Base-by-base conservation (phyloP, 495 filamentous ascomycete species). In the Apiosordaria backusii region DNA sequence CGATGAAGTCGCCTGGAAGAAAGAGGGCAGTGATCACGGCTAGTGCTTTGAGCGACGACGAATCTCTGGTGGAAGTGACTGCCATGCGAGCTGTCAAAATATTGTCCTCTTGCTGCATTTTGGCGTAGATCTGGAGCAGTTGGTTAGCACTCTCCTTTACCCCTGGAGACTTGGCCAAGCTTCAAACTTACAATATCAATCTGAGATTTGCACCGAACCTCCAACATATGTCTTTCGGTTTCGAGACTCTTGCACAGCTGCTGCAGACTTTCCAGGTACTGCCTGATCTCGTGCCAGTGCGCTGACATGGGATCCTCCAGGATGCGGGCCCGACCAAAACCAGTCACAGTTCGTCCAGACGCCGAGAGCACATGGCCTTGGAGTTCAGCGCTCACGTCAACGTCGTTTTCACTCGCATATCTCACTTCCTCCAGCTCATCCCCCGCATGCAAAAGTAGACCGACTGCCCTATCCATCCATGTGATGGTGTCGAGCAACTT, bases 381-480 rank as follows among this genome's bases (percentile, higher is more conserved):
- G 1, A 53, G 3, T 18, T 27, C 61, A 9, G 45, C 16, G 19
- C 29, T 59, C 6, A 21, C 4, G 13, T 45, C 21, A 24, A 35
- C 25, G 3, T 61, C 68, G 16, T 70, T 71, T 3, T 65, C 73
- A 15, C 71, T 68, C 2, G 59, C 67, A 50, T 23, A 55, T 24
- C 65, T 62, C 0, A 62, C 21, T 25, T 73, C 65, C 15, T 65
- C 71, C 21, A 77, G 53, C 66, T 74, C 75, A 26, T 77, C 75
- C 3, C 75, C 75, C 7, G 70, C 68, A 57, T 74, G 70, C 29
- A 77, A 67, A 35, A 77, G 66, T 27, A 77, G 60, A 22, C 72
- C 72, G 19, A 75, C 23, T 1, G 73, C 75, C n/a, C 75, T 73
- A 27, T 77, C 75, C 73, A 77, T 77, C 75, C 75, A 77, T 25